Base-by-base conservation (phyloP, 2,329 filamentous ascomycete species). In the Microcera coccophila region DNA sequence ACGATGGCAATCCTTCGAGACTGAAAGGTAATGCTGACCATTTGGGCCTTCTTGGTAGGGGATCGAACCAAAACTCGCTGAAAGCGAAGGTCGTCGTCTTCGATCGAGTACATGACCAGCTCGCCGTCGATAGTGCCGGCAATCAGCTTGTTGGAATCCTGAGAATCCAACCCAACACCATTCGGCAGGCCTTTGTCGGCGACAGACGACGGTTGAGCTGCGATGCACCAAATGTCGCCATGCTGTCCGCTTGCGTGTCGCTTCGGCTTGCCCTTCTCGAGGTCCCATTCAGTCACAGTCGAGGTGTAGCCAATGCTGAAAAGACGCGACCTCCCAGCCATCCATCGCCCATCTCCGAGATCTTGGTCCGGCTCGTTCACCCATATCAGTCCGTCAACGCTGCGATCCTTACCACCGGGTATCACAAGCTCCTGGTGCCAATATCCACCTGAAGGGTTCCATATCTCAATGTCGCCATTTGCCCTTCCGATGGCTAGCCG, bases 241-340 rank as follows among this genome's bases (percentile, higher is more conserved):
- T 95, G 89, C 65, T 94, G 94, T 35, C 91, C 93, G 58, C 87
- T 90, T 15, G 88, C 89, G 65, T 94, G 86, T 45, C 85, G 81
- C 67, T 85, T 79, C 10, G 90, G 87, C 42, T 80, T 75, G 12
- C 87, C 89, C 50, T 82, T 85, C 53, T 82, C 81, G 18, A 98
- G 73, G 69, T 97, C 86, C 93, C 93, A 98, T 67, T 98, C 93
- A 0, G 90, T 96, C 36, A 98, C 82, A 18, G 85, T 86, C 39
- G 86, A 88, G 16, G 90, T 95, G 63, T 93, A 95, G 44, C 91
- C 91, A 61, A 96, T 95, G 67, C 91, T 97, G 72, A 98, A 98
- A 32, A 98, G 79, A 46, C 93, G 82, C 59, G 93, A 76, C 56
- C 78, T 85, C 41, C 90, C 91, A 19, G 82, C 68, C 15, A 82